phyloP scores from a whole-genome alignment of 2,329 filamentous ascomycete species.

The Alternaria solani region DNA sequence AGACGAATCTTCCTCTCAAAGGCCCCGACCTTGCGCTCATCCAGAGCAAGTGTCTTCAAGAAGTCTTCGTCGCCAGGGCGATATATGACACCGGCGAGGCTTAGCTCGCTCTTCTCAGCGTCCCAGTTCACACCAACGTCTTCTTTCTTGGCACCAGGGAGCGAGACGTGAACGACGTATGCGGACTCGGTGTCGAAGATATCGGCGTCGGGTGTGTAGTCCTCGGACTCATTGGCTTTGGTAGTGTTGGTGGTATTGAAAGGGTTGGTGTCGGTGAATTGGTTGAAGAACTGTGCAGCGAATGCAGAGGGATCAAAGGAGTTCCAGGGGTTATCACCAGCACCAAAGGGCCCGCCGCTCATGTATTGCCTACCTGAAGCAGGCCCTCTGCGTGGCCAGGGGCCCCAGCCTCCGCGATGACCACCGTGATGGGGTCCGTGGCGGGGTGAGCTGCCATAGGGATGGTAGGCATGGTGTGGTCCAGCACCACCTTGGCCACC shows the following conservation, averaged over 20 bases:
- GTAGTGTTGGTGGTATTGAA: constrained; percentile 22
- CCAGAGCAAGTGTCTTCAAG: constrained; percentile 67
- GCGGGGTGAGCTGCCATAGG: constrained; percentile 16
- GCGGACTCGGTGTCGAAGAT: constrained; percentile 73
- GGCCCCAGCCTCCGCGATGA: constrained; percentile 36
- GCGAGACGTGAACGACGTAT: constrained; percentile 72
- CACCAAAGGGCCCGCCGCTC: constrained; percentile 22
- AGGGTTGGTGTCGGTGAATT: constrained; percentile 39
- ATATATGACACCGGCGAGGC: constrained; percentile 75
- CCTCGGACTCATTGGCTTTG: constrained; percentile 30
- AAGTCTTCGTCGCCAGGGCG: constrained; percentile 75
- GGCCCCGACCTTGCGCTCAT: constrained; percentile 75
- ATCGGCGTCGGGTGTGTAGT: constrained; percentile 74
- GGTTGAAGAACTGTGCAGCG: constrained; percentile 44
- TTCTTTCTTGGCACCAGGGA: constrained; percentile 81
- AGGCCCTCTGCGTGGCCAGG: constrained; percentile 30
- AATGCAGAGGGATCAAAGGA: constrained; percentile 38
- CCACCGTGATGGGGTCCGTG: constrained; percentile 24
- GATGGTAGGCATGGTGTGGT: constrained; percentile 20
- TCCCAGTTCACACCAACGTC: constrained; percentile 82
- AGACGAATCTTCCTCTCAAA: constrained; percentile 77
- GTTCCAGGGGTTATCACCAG: constrained; percentile 16
- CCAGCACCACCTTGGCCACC: constrained; percentile 33
- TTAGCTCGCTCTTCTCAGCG: constrained; percentile 69
- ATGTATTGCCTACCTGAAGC: constrained; percentile 14